These are phyloP conservation scores for Oryza coarctata DNA, from an alignment of 176 grass and related monocot genomes.

Conservation along the genomic window DNA sequence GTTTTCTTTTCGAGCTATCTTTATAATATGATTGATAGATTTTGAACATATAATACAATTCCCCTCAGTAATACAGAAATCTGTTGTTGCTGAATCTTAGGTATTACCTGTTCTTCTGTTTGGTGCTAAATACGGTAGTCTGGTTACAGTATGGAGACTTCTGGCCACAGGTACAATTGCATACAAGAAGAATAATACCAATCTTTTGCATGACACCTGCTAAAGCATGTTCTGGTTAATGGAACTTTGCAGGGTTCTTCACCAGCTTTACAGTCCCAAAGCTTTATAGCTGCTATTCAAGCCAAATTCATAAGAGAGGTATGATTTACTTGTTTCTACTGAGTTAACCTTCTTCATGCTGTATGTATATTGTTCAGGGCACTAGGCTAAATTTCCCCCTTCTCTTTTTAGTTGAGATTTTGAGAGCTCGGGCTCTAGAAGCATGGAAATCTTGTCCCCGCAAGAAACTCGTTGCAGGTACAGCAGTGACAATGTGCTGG, in stretches of 20 bases:
- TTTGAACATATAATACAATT: too few species aligned
- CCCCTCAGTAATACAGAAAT: neutral
- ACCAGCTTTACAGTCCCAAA: slow-evolving; percentile 81
- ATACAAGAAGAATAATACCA: neutral
- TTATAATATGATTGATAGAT: too few species aligned
- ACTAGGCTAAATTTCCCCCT: neutral
- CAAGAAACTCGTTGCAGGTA: slow-evolving; percentile 77
- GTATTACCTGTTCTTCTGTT: slow-evolving; percentile 67
- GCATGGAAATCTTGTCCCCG: slow-evolving; percentile 78
- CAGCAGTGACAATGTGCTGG: slow-evolving; percentile 75
- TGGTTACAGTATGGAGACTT: slow-evolving; percentile 58
- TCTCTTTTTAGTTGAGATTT: slow-evolving; percentile 51
- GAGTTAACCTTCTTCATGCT: neutral
- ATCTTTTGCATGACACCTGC: neutral
- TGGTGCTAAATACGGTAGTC: slow-evolving; percentile 65
- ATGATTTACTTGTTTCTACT: neutral
- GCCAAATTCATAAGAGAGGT: slow-evolving; percentile 75
- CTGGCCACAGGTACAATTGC: slow-evolving; percentile 58
- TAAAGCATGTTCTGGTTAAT: slow-evolving; percentile 20
- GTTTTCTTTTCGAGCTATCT: too few species aligned
- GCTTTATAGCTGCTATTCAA: slow-evolving; percentile 65
- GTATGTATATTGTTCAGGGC: neutral
- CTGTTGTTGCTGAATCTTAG: slow-evolving; percentile 38
- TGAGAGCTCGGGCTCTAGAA: slow-evolving; percentile 42
- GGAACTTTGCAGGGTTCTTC: slow-evolving; percentile 75